Conservation (phyloP, 129 eudicot genomes). For the Silybum marianum region DNA sequence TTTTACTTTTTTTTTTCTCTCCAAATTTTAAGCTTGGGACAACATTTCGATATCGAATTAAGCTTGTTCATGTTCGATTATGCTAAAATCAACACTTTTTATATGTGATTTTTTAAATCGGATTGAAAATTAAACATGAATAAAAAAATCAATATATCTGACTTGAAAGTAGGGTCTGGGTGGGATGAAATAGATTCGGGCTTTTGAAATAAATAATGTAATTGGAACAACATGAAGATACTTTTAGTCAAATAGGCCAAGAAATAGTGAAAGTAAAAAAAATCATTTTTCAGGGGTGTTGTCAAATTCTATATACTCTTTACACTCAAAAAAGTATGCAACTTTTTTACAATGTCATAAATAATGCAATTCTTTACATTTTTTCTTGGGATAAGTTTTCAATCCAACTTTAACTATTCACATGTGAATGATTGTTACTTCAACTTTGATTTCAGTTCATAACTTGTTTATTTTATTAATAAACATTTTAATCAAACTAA, state of each 20-base stretch:
- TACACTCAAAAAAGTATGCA: slow-evolving; percentile 2
- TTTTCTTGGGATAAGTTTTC: background rate
- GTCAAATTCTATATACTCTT: slow-evolving; percentile 2
- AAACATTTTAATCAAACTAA: no score
- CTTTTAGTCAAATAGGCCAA: background rate
- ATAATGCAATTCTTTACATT: background rate
- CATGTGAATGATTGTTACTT: background rate
- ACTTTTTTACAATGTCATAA: background rate
- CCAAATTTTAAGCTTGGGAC: slow-evolving; percentile 12
- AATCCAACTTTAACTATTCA: background rate
- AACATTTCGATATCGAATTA: background rate
- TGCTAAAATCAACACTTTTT: background rate
- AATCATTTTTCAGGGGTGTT: background rate
- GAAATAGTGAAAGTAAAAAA: background rate
- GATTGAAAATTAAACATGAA: background rate
- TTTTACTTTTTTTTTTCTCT: background rate
- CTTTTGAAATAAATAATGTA: background rate
- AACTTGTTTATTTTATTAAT: background rate
- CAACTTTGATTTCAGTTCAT: background rate
- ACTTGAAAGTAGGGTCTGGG: background rate
- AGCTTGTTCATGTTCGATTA: slow-evolving; percentile 13
- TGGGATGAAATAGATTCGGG: background rate
- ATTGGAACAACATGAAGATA: background rate
- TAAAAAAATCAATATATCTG: background rate
- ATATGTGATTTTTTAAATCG: background rate